Percentiles rank a stretch among this genome's conserved stretches.
phyloP scores from a whole-genome alignment of 257 asterid species.

The Ligustrum vulgare region DNA sequence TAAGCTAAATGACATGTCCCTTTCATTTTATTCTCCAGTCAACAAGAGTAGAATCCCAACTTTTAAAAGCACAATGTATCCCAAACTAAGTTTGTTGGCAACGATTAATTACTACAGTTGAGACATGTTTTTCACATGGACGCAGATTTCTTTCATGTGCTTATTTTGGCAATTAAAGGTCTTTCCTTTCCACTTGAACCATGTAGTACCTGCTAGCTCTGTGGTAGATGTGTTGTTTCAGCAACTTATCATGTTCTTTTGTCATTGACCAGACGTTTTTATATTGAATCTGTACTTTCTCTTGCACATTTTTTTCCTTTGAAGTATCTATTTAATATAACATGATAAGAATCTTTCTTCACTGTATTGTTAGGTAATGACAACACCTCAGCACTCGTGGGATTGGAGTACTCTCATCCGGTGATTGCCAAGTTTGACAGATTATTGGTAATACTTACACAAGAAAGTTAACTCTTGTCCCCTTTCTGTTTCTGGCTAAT shows the following conservation, averaged over 20 bases:
- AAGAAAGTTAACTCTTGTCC: conserved; percentile 16
- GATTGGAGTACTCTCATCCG: conserved; percentile 54
- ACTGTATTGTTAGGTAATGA: conserved; percentile 39
- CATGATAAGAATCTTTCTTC: conserved; percentile 17
- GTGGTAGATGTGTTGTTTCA: background rate
- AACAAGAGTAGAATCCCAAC: conserved; percentile 1
- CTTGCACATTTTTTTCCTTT: background rate
- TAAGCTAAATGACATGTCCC: background rate
- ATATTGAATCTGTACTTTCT: conserved; percentile 14
- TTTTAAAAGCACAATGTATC: background rate
- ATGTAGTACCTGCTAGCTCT: background rate
- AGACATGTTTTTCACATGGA: background rate
- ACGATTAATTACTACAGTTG: background rate
- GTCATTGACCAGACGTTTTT: conserved; percentile 1
- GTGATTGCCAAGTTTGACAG: conserved; percentile 70
- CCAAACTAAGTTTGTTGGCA: background rate
- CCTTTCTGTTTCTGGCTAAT: conserved; percentile 13
- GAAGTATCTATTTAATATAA: background rate
- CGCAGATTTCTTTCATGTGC: background rate
- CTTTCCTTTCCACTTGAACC: background rate
- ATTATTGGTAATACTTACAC: conserved; percentile 64
- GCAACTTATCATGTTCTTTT: conserved; percentile 18
- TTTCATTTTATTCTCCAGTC: background rate
- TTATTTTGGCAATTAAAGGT: background rate
- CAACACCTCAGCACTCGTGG: conserved; percentile 44